Evolutionary conservation across 2,329 filamentous ascomycete genomes (phyloP).

Genomic region (Rutstroemia sp.): DNA sequence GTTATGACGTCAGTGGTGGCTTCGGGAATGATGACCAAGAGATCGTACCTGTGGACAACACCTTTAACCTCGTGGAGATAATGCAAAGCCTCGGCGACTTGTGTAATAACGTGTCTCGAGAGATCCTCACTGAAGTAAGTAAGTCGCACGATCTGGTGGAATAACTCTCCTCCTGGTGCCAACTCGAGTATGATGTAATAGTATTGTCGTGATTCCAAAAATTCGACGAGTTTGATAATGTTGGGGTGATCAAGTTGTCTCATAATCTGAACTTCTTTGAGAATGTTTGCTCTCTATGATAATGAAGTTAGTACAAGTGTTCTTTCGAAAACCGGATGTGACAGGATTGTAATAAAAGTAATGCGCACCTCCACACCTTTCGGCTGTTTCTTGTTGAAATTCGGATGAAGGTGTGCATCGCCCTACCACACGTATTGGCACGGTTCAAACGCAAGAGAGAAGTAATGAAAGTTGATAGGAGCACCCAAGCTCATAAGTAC

Average conservation of each 20-base stretch:
- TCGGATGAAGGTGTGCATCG: slow-evolving; percentile 88
- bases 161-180: slow-evolving; percentile 90
- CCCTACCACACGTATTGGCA: slow-evolving; percentile 64
- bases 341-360: slow-evolving; percentile 27
- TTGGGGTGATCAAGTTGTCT: slow-evolving; percentile 93
- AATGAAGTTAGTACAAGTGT: slow-evolving; percentile 9
- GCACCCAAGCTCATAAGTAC: slow-evolving; percentile 35
- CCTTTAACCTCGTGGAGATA: slow-evolving; percentile 93
- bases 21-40: neutral
- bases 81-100: slow-evolving; percentile 89
- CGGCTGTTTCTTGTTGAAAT: slow-evolving; percentile 89
- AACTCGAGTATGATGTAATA: slow-evolving; percentile 97
- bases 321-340: neutral
- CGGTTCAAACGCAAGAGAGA: slow-evolving; percentile 29
- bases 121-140: slow-evolving; percentile 98
- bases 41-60: slow-evolving; percentile 85
- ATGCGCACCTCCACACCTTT: slow-evolving; percentile 93
- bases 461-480: slow-evolving; percentile 21
- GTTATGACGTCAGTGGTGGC: slow-evolving; percentile 29
- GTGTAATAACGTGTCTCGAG: slow-evolving; percentile 86
- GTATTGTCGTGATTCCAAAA: slow-evolving; percentile 87
- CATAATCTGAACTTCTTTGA: slow-evolving; percentile 99
- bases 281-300: slow-evolving; percentile 80
- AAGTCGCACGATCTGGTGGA: slow-evolving; percentile 95
- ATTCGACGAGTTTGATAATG: slow-evolving; percentile 88